These are phyloP conservation scores for Neonectria punicea DNA, from an alignment of 2,329 filamentous ascomycete genomes.

Conservation along the genomic window DNA sequence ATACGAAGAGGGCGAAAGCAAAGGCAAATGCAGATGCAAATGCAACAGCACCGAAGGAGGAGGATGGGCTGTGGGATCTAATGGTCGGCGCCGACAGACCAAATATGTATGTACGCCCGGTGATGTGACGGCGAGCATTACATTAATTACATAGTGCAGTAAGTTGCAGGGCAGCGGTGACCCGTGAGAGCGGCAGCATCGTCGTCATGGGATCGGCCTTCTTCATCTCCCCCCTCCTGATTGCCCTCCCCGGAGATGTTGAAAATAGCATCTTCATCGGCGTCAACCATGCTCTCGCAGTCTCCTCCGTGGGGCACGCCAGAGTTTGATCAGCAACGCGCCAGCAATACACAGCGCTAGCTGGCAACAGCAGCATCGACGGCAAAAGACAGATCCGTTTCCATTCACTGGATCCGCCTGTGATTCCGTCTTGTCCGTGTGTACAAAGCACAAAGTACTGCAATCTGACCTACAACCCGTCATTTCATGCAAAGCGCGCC, in stretches of 20 bases:
- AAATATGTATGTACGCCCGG: constrained; percentile 13
- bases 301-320: constrained; percentile 2
- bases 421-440: constrained; percentile 8
- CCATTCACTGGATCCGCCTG: not conserved
- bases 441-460: constrained; percentile 11
- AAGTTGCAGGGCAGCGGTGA: not conserved
- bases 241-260: not conserved
- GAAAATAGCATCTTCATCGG: constrained; percentile 13
- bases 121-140: constrained; percentile 20
- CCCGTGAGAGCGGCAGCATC: constrained; percentile 4
- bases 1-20: constrained; percentile 1
- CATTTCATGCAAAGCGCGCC: constrained; percentile 26
- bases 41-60: not conserved
- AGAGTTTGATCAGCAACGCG: constrained; percentile 9
- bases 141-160: not conserved
- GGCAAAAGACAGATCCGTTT: not conserved
- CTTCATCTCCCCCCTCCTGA: constrained; percentile 3
- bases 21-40: not conserved
- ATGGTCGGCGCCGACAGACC: constrained; percentile 1
- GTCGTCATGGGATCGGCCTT: constrained; percentile 9
- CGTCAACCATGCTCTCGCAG: not conserved
- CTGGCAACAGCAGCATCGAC: not conserved
- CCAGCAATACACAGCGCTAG: not conserved
- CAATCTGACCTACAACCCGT: constrained; percentile 21
- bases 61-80: not conserved